Conservation (phyloP, 805 yeast genomes). For the Cyberlindnera veronae region DNA sequence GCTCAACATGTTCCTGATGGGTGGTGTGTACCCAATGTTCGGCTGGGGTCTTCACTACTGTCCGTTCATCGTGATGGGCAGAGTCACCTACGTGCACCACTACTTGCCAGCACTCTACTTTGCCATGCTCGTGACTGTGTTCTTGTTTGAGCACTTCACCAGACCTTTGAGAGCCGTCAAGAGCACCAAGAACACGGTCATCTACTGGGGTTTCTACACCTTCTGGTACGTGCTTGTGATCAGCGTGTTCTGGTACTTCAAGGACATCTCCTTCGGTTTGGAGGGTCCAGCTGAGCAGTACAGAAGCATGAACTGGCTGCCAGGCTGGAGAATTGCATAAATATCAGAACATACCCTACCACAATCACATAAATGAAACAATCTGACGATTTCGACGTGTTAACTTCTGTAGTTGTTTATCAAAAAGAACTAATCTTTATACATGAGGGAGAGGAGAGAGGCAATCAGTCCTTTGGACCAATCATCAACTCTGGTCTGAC, state of each 20-base stretch:
- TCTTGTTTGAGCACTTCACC: constrained; percentile 44
- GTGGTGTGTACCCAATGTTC: constrained; percentile 73
- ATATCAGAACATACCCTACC: too few species aligned
- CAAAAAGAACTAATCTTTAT: neutral
- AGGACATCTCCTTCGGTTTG: constrained; percentile 69
- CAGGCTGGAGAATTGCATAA: constrained; percentile 41
- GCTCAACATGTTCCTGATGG: constrained; percentile 55
- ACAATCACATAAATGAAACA: too few species aligned
- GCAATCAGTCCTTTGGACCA: constrained; percentile 62
- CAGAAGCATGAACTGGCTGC: constrained; percentile 45
- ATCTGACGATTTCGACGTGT: too few species aligned
- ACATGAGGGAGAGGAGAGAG: too few species aligned
- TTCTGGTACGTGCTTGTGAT: constrained; percentile 41
- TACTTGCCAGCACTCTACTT: constrained; percentile 82
- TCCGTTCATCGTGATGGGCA: constrained; percentile 78
- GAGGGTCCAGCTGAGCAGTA: constrained; percentile 40
- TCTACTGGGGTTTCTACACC: constrained; percentile 35
- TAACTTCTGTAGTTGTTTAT: too few species aligned
- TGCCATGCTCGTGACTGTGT: constrained; percentile 56
- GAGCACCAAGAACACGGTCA: constrained; percentile 24
- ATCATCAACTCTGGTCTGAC: constrained; percentile 98
- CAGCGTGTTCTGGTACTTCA: constrained; percentile 55
- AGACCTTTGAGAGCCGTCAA: constrained; percentile 22
- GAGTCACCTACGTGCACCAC: constrained; percentile 86
- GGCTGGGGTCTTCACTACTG: constrained; percentile 78